Evolutionary conservation across 345 rosid species (phyloP).

Genomic region (Gossypium rotundifolium): DNA sequence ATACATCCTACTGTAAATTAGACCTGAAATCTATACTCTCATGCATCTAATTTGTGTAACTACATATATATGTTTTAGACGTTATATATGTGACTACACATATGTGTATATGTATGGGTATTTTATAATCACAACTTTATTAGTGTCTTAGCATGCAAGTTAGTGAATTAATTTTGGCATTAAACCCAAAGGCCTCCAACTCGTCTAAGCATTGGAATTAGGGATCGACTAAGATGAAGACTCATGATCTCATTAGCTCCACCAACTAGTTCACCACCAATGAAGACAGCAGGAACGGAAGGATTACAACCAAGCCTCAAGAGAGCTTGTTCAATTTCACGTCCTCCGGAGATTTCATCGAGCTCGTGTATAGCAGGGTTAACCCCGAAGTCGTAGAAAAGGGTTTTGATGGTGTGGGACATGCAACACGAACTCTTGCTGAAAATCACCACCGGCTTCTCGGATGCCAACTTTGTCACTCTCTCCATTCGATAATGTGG

Average conservation of each 20-base stretch:
- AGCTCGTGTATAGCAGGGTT: constrained; percentile 78
- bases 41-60: background rate
- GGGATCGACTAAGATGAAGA: constrained; percentile 52
- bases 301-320: constrained; percentile 72
- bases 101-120: no score
- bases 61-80: no score
- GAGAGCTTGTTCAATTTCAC: constrained; percentile 79
- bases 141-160: background rate
- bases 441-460: constrained; percentile 96
- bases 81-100: background rate
- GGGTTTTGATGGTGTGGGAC: constrained; percentile 82
- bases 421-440: constrained; percentile 91
- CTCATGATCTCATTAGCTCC: constrained; percentile 80
- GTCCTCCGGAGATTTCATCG: constrained; percentile 57
- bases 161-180: background rate
- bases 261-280: constrained; percentile 87
- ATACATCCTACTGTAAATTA: background rate
- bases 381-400: constrained; percentile 88
- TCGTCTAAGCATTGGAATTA: constrained; percentile 45
- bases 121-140: background rate
- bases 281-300: constrained; percentile 71
- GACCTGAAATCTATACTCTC: no score
- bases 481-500: constrained; percentile 46
- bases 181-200: constrained; percentile 92
- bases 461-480: constrained; percentile 63